A percentile compares a stretch with the other conserved stretches of the same genome.
These are phyloP conservation scores for Ilex asprella DNA, from an alignment of 257 asterid genomes.

Conservation along the genomic window DNA sequence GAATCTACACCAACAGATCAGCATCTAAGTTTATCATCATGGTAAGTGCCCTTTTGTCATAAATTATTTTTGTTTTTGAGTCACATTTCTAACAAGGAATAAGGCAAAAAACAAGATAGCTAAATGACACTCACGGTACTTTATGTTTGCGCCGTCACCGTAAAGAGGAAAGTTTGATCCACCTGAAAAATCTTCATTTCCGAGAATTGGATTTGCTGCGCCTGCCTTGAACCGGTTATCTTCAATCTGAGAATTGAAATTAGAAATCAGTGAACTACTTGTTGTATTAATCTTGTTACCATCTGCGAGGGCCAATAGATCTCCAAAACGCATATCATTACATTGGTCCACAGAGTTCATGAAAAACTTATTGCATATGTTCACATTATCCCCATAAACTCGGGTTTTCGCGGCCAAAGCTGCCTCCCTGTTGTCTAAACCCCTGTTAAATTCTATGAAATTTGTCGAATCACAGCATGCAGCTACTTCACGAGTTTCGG, in stretches of 20 bases:
- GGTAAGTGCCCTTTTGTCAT: background rate
- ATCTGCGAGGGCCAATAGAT: conserved; percentile 37
- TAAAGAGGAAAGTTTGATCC: conserved; percentile 19
- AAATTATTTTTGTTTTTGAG: background rate
- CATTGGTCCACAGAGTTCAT: conserved; percentile 21
- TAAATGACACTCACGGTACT: conserved; percentile 17
- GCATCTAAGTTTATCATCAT: too few relatives aligned
- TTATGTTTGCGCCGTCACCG: background rate
- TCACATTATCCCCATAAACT: conserved; percentile 11
- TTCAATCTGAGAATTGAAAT: conserved; percentile 16
- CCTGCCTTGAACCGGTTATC: conserved; percentile 9
- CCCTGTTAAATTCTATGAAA: conserved; percentile 8
- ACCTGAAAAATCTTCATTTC: conserved; percentile 9
- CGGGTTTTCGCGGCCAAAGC: conserved; percentile 13
- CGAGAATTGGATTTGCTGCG: background rate
- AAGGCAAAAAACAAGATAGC: conserved; percentile 1
- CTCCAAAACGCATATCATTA: conserved; percentile 27
- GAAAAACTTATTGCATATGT: conserved; percentile 13
- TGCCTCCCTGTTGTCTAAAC: conserved; percentile 23
- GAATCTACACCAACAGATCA: too few relatives aligned
- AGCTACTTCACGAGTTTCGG: conserved; percentile 16
- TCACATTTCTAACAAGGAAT: background rate
- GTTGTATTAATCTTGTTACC: conserved; percentile 14
- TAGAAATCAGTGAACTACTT: conserved; percentile 12
- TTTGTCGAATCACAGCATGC: conserved; percentile 18